These are phyloP conservation scores for Ajuga reptans DNA, from an alignment of 305 asterid genomes.

Conservation along the genomic window DNA sequence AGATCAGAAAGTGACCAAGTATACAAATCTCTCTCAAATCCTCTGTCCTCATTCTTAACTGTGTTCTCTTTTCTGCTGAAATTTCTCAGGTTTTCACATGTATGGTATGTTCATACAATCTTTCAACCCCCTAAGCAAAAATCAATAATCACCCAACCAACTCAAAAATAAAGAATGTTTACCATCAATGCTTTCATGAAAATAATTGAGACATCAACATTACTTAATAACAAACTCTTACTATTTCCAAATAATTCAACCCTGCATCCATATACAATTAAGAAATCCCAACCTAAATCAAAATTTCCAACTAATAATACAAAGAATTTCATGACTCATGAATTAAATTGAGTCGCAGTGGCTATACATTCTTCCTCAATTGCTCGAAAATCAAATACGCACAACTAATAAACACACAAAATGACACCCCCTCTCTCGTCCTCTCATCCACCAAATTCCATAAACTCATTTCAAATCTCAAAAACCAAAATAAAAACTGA, in stretches of 20 bases:
- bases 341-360: conserved; percentile 9
- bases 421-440: no score
- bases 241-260: neutral
- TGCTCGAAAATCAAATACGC: no score
- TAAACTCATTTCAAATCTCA: no score
- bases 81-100: neutral
- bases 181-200: neutral
- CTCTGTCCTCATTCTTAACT: neutral
- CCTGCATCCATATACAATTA: neutral
- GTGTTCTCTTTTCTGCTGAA: neutral
- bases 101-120: neutral
- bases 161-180: neutral
- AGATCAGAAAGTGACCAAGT: neutral
- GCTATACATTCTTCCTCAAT: neutral
- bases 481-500: no score
- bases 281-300: neutral
- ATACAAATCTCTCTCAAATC: neutral
- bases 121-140: neutral
- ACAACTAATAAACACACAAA: no score
- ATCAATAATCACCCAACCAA: neutral
- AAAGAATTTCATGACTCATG: neutral
- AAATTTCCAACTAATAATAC: neutral
- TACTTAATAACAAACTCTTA: conserved; percentile 6
- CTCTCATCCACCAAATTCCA: no score
- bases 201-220: neutral